Conservation (phyloP, 2,329 filamentous ascomycete species). For the Penicillium sp. region DNA sequence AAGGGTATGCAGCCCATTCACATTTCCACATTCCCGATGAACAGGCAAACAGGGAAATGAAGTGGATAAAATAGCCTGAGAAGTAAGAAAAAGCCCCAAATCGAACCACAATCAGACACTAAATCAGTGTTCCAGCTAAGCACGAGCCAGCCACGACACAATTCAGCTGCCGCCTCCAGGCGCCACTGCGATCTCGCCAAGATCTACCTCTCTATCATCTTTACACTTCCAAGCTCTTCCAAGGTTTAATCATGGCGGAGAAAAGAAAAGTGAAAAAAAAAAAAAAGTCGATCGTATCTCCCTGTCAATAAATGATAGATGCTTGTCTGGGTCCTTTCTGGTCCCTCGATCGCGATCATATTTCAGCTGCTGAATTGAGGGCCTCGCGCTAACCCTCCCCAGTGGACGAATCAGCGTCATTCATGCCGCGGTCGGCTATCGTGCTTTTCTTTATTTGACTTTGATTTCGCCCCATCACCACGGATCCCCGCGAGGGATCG, state of each 20-base stretch:
- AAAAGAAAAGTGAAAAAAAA: too few species aligned
- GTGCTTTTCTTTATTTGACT: slow-evolving; percentile 5
- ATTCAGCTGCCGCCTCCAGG: slow-evolving; percentile 17
- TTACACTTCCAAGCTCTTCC: neutral
- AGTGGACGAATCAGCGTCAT: neutral
- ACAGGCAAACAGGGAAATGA: neutral
- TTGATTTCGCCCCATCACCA: slow-evolving; percentile 8
- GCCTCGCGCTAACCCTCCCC: neutral
- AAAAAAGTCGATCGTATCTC: neutral
- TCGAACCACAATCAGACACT: neutral
- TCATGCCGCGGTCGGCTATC: slow-evolving; percentile 15
- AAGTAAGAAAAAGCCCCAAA: neutral
- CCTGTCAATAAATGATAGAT: neutral
- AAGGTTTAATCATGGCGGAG: neutral
- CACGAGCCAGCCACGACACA: slow-evolving; percentile 14
- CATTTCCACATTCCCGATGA: too few species aligned
- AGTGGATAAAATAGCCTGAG: neutral
- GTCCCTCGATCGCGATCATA: neutral
- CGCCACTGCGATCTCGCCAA: slow-evolving; percentile 12
- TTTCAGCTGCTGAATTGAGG: neutral
- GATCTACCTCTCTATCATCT: slow-evolving; percentile 7
- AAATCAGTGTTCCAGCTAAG: slow-evolving; percentile 8
- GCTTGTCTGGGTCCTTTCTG: neutral
- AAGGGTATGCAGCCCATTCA: neutral
- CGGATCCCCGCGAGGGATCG: slow-evolving; percentile 16